Percentiles rank a stretch among this genome's conserved stretches.
Evolutionary conservation across 139 green algal genomes (phyloP).

Genomic region (Closterium sp.): DNA sequence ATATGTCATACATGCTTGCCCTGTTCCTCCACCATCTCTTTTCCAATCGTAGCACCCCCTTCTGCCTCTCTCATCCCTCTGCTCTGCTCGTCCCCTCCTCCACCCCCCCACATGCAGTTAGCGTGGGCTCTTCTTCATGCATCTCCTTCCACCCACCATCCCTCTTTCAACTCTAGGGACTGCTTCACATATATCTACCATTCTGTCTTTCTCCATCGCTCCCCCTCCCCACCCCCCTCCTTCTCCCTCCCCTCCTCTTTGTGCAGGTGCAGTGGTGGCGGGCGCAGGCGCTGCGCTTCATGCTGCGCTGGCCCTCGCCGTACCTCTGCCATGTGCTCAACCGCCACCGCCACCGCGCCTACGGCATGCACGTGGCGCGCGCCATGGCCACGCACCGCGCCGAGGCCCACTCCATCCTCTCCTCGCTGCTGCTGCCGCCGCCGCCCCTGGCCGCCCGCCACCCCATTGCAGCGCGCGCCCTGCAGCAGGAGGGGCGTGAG

Average conservation of each 20-base stretch:
- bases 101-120: too few relatives aligned
- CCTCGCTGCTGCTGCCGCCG: too few relatives aligned
- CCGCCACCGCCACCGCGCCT: conserved; percentile 10
- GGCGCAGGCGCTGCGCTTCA: conserved; percentile 12
- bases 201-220: too few relatives aligned
- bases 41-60: too few relatives aligned
- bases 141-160: too few relatives aligned
- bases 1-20: too few relatives aligned
- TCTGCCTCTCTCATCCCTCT: background rate
- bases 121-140: too few relatives aligned
- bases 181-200: too few relatives aligned
- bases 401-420: too few relatives aligned
- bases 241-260: background rate
- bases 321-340: conserved; percentile 22
- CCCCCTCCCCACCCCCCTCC: background rate
- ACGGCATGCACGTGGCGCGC: conserved; percentile 2
- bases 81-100: background rate
- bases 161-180: too few relatives aligned
- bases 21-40: too few relatives aligned
- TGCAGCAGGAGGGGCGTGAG: conserved; percentile 15
- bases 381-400: too few relatives aligned
- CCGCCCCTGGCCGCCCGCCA: background rate
- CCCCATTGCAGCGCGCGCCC: conserved; percentile 22
- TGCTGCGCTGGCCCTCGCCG: conserved; percentile 14
- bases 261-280: conserved; percentile 17